These are phyloP conservation scores for Trypanosoma avium DNA, from an alignment of 208 protist genomes.

Conservation along the genomic window DNA sequence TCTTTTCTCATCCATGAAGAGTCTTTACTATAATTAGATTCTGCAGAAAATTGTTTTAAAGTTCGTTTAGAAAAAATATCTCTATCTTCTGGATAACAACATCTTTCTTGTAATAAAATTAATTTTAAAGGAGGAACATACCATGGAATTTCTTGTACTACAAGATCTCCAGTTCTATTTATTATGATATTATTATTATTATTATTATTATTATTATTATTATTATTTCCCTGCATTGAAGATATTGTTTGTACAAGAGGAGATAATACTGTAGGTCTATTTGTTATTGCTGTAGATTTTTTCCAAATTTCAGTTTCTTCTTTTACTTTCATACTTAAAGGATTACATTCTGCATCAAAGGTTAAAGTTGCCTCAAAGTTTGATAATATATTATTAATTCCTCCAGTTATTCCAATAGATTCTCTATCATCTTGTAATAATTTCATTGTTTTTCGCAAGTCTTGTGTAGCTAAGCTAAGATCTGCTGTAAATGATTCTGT, in stretches of 20 bases:
- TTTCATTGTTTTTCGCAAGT: slow-evolving; percentile 17
- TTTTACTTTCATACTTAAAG: no score
- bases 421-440: no score
- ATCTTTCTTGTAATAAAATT: neutral
- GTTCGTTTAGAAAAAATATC: neutral
- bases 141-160: slow-evolving; percentile 10
- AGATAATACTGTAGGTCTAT: no score
- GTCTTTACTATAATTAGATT: slow-evolving; percentile 11
- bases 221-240: no score
- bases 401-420: slow-evolving; percentile 5
- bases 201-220: no score
- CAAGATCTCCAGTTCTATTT: neutral
- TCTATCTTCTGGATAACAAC: slow-evolving; percentile 10
- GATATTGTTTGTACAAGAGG: no score
- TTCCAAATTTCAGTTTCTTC: no score
- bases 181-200: no score
- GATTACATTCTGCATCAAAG: no score
- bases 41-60: slow-evolving; percentile 7
- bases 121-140: slow-evolving; percentile 14
- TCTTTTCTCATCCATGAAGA: neutral
- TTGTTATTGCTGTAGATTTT: no score
- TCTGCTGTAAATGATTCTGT: neutral
- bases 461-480: slow-evolving; percentile 8
- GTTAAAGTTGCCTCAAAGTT: no score
- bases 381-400: neutral